Evolutionary conservation across 2,329 filamentous ascomycete species (phyloP).

Genomic region (Ophiostoma australiae): DNA sequence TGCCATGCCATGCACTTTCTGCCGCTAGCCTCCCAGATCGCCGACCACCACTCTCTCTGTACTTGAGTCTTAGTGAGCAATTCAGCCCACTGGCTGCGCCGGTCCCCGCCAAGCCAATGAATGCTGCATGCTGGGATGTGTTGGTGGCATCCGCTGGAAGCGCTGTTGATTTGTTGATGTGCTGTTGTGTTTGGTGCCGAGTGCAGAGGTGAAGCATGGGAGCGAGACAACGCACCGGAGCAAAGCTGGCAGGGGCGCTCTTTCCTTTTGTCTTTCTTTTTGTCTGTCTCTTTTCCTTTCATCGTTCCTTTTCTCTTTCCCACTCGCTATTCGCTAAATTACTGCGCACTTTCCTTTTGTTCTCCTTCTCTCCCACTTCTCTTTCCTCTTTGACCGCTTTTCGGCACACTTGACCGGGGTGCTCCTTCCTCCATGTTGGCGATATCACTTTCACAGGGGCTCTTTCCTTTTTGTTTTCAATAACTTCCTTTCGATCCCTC

Average conservation of each 20-base stretch:
- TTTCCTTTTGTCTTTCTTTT: background rate
- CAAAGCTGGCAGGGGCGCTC: background rate
- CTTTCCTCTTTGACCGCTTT: background rate
- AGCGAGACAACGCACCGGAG: background rate
- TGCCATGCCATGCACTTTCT: slow-evolving; percentile 9
- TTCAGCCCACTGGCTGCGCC: background rate
- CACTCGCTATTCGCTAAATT: background rate
- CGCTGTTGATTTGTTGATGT: background rate
- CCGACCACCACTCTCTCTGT: background rate
- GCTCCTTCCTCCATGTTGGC: background rate
- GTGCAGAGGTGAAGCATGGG: background rate
- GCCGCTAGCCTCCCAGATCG: slow-evolving; percentile 13
- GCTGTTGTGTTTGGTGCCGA: no score
- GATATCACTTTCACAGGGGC: background rate
- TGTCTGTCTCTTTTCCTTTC: background rate
- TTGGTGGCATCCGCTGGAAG: slow-evolving; percentile 9
- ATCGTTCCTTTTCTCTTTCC: background rate
- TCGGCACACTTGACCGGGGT: slow-evolving; percentile 6
- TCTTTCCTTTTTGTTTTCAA: background rate
- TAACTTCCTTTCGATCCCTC: no score
- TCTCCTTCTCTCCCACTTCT: background rate
- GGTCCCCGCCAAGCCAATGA: background rate
- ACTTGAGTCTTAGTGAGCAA: background rate
- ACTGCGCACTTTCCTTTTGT: background rate
- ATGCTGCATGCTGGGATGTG: background rate